Evolutionary conservation across 495 filamentous ascomycete genomes (phyloP).

Genomic region (Cryomyces minteri): DNA sequence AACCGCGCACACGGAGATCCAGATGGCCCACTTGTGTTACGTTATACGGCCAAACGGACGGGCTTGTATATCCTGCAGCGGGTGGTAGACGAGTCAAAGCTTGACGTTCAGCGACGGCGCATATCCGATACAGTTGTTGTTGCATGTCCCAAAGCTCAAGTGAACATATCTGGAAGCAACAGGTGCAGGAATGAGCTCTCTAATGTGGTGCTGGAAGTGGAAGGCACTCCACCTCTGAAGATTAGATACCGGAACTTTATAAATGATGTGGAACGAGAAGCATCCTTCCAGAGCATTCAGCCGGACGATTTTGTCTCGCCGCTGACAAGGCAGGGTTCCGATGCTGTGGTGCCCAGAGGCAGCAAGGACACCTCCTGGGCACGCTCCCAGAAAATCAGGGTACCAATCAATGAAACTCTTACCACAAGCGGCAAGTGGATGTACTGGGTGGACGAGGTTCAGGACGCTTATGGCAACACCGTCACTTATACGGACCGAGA

Average conservation of each 20-base stretch:
- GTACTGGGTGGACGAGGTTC: conserved; percentile 79
- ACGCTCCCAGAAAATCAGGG: conserved; percentile 46
- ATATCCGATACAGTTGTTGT: conserved; percentile 61
- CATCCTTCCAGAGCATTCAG: conserved; percentile 78
- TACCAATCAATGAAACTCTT: conserved; percentile 80
- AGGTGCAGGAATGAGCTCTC: conserved; percentile 77
- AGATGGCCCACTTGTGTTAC: conserved; percentile 34
- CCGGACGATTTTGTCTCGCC: conserved; percentile 74
- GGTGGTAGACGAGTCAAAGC: conserved; percentile 79
- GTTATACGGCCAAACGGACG: conserved; percentile 54
- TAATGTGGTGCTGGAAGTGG: conserved; percentile 59
- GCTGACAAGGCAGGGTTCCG: conserved; percentile 32
- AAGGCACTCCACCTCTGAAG: conserved; percentile 80
- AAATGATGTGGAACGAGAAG: conserved; percentile 52
- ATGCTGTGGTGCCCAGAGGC: conserved; percentile 32
- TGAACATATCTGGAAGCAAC: conserved; percentile 42
- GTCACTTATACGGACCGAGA: conserved; percentile 55
- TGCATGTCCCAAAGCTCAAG: conserved; percentile 56
- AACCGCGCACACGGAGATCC: conserved; percentile 27
- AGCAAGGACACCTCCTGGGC: conserved; percentile 66
- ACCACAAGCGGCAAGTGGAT: conserved; percentile 58
- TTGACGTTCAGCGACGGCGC: conserved; percentile 55
- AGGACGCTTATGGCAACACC: conserved; percentile 75
- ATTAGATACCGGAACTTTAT: conserved; percentile 78
- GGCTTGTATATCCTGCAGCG: conserved; percentile 70